Evolutionary conservation across 495 filamentous ascomycete genomes (phyloP).

Genomic region (Penicillium subrubescens): DNA sequence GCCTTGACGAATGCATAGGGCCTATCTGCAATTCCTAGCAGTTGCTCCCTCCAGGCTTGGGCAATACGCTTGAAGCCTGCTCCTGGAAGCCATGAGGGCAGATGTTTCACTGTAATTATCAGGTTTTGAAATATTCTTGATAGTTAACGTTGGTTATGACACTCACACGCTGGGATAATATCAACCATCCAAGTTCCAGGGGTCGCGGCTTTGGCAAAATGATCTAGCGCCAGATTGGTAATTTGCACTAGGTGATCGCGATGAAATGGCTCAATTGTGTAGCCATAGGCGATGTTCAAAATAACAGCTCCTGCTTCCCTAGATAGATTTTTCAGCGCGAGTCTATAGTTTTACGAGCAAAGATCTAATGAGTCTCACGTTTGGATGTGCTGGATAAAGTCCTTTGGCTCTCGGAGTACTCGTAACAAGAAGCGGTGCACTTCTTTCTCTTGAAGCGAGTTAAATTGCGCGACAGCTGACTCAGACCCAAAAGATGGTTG

Average conservation of each 20-base stretch:
- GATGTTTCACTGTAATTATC: constrained; percentile 33
- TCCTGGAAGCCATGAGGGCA: constrained; percentile 55
- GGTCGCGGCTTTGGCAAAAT: constrained; percentile 43
- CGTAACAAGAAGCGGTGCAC: constrained; percentile 43
- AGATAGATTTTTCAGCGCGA: not conserved
- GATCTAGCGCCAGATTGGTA: constrained; percentile 41
- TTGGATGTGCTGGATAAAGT: constrained; percentile 41
- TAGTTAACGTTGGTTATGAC: not conserved
- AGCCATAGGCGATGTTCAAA: constrained; percentile 53
- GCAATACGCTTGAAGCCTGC: constrained; percentile 49
- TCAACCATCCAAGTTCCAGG: constrained; percentile 52
- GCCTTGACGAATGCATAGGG: constrained; percentile 49
- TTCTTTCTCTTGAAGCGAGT: constrained; percentile 42
- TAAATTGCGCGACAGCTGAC: constrained; percentile 33
- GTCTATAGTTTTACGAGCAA: not conserved
- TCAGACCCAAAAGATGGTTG: constrained; percentile 31
- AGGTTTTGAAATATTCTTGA: not conserved
- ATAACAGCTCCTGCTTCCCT: constrained; percentile 49
- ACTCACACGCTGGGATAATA: constrained; percentile 34
- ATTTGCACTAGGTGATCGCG: constrained; percentile 47
- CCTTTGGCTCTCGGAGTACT: constrained; percentile 37
- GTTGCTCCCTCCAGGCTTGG: constrained; percentile 32
- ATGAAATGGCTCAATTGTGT: constrained; percentile 44
- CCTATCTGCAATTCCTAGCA: constrained; percentile 29
- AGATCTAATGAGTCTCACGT: constrained; percentile 28